Base-by-base conservation (phyloP, 148 eudicot species). In the Rhododendron vialii region DNA sequence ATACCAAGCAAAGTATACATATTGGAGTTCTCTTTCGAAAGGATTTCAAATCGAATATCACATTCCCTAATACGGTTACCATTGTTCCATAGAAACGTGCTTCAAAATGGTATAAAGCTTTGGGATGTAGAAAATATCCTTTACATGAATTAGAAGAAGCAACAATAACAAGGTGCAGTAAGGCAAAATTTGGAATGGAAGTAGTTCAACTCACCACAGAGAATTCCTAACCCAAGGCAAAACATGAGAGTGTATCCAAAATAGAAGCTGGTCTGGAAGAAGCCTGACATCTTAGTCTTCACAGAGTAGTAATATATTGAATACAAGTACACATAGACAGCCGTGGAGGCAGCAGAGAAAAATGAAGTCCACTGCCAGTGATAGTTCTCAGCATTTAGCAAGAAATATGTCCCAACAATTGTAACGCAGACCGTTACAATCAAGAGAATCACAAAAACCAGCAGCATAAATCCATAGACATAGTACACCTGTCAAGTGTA, bases 261-360 rank as follows among this genome's bases (percentile, higher is more conserved):
- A 88, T 96, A 96, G 89, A 96, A 96, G 95, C 99, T 96, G 83
- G 99, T 96, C 89, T 96, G 99, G 89, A 96, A 96, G 95, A 96
- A 96, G 82, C 98, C 98, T 18, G 94, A 95, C 98, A 95, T 95
- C 92, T 95, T 95, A 24, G 98, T 96, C 93, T 96, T 96, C 88
- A 91, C 94, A 57, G 91, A 92, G 90, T 91, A 96, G 92, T 96
- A 96, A 84, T 96, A 96, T 80, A 95, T 88, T 7, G 99, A 96
- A 83, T 96, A 96, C 87, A 96, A 87, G 89, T 89, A 96, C 45
- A 96, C 99, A 78, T 96, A 96, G 78, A 94, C 88, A 79, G 94
- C 98, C 2, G 99, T 95, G 41, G 98, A 95, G 67, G 95, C 95
- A 53, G 96, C 98, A 43, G 98, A 95, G 88, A 94, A 95, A 92